A percentile compares a stretch with the other conserved stretches of the same genome.
These are phyloP conservation scores for Cryptosporidium ubiquitum DNA, from an alignment of 169 alveolate genomes.

Conservation along the genomic window DNA sequence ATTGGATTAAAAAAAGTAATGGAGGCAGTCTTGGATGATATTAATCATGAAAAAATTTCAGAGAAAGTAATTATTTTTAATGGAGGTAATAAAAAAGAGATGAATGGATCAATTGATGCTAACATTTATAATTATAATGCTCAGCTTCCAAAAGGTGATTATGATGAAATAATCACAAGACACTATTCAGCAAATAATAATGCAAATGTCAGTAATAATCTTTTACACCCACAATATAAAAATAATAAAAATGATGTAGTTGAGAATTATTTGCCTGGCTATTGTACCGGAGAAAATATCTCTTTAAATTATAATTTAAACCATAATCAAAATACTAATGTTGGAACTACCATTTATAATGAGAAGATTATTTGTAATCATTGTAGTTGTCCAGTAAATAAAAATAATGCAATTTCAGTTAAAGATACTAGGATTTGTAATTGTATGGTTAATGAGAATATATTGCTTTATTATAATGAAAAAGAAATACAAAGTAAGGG, in stretches of 20 bases:
- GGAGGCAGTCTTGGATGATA: conserved; percentile 26
- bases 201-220: not conserved
- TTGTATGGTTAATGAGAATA: conserved; percentile 26
- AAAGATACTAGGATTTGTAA: conserved; percentile 22
- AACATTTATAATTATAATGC: conserved; percentile 4
- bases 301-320: conserved; percentile 12
- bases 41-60: conserved; percentile 24
- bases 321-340: conserved; percentile 5
- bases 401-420: not conserved
- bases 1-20: conserved; percentile 10
- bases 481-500: not conserved
- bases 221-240: conserved; percentile 12
- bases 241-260: not conserved
- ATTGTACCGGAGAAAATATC: conserved; percentile 7
- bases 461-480: not conserved
- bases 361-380: conserved; percentile 10
- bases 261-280: conserved; percentile 26
- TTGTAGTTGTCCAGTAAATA: conserved; percentile 9
- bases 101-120: conserved; percentile 4
- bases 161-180: not conserved
- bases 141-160: conserved; percentile 18
- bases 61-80: conserved; percentile 17
- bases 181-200: conserved; percentile 8
- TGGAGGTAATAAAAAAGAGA: not conserved
- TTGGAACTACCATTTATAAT: not conserved